Evolutionary conservation across 2,329 filamentous ascomycete genomes (phyloP), one percentile per base, ranked within the genome.

Genomic region (Trichoderma polysporum): DNA sequence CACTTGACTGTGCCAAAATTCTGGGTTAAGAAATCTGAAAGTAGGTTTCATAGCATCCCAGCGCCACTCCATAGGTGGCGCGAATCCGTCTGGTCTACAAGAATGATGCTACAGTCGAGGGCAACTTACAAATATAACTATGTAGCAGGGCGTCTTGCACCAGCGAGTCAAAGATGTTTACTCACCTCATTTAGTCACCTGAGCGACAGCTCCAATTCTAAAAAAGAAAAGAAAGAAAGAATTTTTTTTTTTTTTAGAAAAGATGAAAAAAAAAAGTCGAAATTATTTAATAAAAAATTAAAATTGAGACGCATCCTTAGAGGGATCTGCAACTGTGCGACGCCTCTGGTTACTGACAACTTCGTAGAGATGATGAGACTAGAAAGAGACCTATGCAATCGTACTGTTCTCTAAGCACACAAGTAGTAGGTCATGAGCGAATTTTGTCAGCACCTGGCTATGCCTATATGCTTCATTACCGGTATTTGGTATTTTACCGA

Each of bases 41-140:
- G 78, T 68, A 1, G 75, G 77, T 69, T 80, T 79, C 19, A 79
- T 45, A 59, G 76, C 77, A 12, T 68, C 8, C 71, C 71, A 2
- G 58, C 64, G 4, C 66, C 68, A 25, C 13, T 22, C 63, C 69
- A 74, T 45, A 76, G 70, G 10, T 79, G 73, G 57, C 79, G 73
- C 45, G 77, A 69, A 67, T 79, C 76, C 66, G 78, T 73, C 22
- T 69, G 70, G 67, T 77, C 75, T 3, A 71, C 73, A 31, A 77
- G 54, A 25, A 72, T 60, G 19, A 76, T 69, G 5, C 74, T 69
- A 12, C 74, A 70, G 39, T 68, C 65, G 29, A 73, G 69, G 12
- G 74, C 13, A 8, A 68, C 62, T 64, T 76, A 74, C 39, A 73
- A 60, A 61, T 73, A 71, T 8, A 75, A 70, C 33, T 72, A 68